Evolutionary conservation across 495 filamentous ascomycete species (phyloP).

Genomic region (Neurospora sp.): DNA sequence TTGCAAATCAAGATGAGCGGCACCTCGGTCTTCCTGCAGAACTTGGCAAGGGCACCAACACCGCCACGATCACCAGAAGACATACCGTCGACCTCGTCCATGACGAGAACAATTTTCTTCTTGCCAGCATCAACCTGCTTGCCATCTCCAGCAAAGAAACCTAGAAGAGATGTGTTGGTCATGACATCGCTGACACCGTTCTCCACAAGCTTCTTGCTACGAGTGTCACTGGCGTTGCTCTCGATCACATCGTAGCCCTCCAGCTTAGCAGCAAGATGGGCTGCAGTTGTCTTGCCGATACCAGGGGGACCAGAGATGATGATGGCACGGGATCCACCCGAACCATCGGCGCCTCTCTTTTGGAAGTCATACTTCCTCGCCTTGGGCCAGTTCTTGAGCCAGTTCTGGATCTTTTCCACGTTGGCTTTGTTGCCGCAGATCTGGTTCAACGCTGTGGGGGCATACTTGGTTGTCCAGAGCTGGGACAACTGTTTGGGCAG

Average conservation of each 20-base stretch:
- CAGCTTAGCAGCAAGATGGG: conserved; percentile 84
- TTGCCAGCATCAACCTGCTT: conserved; percentile 70
- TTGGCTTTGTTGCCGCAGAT: conserved; percentile 91
- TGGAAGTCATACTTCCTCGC: conserved; percentile 65
- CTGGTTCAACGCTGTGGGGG: conserved; percentile 68
- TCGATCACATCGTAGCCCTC: conserved; percentile 92
- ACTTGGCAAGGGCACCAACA: conserved; percentile 83
- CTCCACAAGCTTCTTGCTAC: conserved; percentile 96
- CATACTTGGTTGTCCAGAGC: conserved; percentile 95
- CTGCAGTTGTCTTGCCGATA: conserved; percentile 96
- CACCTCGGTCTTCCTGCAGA: conserved; percentile 90
- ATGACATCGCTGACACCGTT: conserved; percentile 74
- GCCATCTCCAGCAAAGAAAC: conserved; percentile 81
- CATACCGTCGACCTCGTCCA: conserved; percentile 99
- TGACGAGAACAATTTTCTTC: conserved; percentile 89
- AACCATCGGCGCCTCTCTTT: conserved; percentile 70
- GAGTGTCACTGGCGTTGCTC: conserved; percentile 92
- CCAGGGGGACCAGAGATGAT: conserved; percentile 93
- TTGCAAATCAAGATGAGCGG: conserved; percentile 98
- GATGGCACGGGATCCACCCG: conserved; percentile 66
- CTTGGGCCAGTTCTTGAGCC: conserved; percentile 75
- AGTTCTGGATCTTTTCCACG: conserved; percentile 81
- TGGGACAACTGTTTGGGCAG: conserved; percentile 47
- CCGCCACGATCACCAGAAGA: conserved; percentile 93
- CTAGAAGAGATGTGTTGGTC: conserved; percentile 84